Conservation (phyloP, 257 asterid genomes). For the Solanum pinnatisectum region DNA sequence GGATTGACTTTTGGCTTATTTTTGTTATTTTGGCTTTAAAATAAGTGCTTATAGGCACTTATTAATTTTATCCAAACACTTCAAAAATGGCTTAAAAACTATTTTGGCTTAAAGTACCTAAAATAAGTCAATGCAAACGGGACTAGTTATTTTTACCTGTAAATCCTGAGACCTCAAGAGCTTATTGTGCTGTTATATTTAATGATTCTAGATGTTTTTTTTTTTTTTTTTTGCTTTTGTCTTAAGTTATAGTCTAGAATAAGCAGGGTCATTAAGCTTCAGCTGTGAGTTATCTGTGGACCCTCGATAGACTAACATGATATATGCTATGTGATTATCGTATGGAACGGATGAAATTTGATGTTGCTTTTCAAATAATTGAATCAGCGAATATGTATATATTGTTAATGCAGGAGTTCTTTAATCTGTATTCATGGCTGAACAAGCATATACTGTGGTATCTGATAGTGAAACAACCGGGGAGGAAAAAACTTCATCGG, state of each 20-base stretch:
- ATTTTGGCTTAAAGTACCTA: too few species aligned
- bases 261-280: background rate
- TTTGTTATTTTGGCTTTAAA: too few species aligned
- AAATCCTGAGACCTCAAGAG: too few species aligned
- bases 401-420: constrained; percentile 6
- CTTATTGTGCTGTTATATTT: background rate
- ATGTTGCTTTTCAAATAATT: background rate
- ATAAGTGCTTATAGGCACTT: too few species aligned
- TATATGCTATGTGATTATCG: background rate
- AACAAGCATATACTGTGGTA: constrained; percentile 73
- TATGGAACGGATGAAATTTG: background rate
- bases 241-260: background rate
- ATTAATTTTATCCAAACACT: too few species aligned
- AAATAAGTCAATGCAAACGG: too few species aligned
- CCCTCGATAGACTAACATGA: background rate
- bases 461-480: constrained; percentile 79
- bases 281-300: background rate
- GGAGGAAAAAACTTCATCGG: constrained; percentile 49
- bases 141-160: too few species aligned
- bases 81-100: too few species aligned
- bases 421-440: constrained; percentile 37
- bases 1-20: too few species aligned
- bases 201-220: background rate
- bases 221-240: background rate
- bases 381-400: background rate